Evolutionary conservation across 108 stramenopile species (phyloP).

Genomic region (Licmophora abbreviata): DNA sequence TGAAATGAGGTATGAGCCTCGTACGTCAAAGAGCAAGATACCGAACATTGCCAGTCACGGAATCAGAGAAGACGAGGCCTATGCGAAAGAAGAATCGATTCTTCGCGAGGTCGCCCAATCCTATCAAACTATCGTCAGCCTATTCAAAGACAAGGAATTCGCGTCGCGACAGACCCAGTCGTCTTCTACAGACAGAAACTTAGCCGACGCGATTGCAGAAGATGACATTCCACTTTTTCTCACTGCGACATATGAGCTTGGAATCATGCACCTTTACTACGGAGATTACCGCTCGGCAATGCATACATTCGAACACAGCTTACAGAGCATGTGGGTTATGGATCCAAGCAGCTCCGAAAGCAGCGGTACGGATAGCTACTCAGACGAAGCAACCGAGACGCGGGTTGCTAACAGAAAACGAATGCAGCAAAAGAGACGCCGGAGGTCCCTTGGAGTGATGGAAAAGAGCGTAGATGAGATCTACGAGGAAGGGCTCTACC

Average conservation of each 20-base stretch:
- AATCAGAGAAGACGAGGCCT: not conserved
- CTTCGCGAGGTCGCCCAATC: slow-evolving; percentile 2
- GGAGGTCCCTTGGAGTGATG: not conserved
- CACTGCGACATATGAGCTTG: slow-evolving; percentile 1
- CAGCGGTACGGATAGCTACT: not conserved
- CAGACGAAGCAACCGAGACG: not conserved
- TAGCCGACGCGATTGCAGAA: not conserved
- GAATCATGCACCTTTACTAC: slow-evolving; percentile 4
- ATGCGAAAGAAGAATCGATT: not conserved
- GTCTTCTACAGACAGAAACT: too few species aligned
- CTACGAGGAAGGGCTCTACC: slow-evolving; percentile 6
- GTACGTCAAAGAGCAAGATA: not conserved
- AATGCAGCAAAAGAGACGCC: not conserved
- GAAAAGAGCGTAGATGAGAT: slow-evolving; percentile 3
- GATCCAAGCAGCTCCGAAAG: slow-evolving; percentile 7
- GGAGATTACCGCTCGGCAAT: slow-evolving; percentile 8
- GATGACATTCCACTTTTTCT: slow-evolving; percentile 7
- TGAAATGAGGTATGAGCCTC: not conserved
- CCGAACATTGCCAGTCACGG: not conserved
- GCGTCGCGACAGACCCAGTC: too few species aligned
- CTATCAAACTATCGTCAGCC: slow-evolving; percentile 1
- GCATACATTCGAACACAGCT: not conserved
- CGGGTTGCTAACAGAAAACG: not conserved
- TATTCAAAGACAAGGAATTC: slow-evolving; percentile 2
- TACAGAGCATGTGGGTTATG: slow-evolving; percentile 4